phyloP scores from a whole-genome alignment of 768 basidiomycete genomes.

The Suillus subaureus region DNA sequence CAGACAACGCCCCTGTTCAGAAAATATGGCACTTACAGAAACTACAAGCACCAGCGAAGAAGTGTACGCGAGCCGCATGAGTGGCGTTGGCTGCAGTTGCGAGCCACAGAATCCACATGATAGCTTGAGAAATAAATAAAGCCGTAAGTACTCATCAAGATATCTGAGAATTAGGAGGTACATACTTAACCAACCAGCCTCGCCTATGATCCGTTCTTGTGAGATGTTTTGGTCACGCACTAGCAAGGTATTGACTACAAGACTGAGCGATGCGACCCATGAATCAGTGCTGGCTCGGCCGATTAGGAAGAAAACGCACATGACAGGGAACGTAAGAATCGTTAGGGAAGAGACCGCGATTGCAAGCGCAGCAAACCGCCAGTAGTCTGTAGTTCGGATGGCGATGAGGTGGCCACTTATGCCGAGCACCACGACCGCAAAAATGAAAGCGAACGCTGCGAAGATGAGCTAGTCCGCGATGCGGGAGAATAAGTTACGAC shows the following conservation, averaged over 20 bases:
- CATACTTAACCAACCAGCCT: constrained; percentile 41
- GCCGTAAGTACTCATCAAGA: neutral
- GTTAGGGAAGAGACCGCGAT: constrained; percentile 33
- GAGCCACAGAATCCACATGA: constrained; percentile 44
- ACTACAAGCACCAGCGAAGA: constrained; percentile 16
- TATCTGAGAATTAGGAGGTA: neutral
- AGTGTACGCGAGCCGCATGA: neutral
- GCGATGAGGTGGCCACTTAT: constrained; percentile 29
- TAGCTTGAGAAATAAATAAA: constrained; percentile 16
- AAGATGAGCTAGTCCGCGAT: neutral
- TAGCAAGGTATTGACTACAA: constrained; percentile 26
- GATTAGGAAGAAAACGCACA: constrained; percentile 18
- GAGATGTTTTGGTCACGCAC: constrained; percentile 18
- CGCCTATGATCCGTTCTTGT: constrained; percentile 38
- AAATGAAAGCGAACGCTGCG: constrained; percentile 18
- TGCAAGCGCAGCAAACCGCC: constrained; percentile 29
- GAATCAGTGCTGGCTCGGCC: neutral
- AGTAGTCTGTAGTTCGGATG: constrained; percentile 21
- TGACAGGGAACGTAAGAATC: constrained; percentile 28
- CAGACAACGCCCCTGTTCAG: neutral
- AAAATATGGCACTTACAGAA: constrained; percentile 6
- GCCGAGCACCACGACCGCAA: constrained; percentile 36
- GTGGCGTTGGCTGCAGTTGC: constrained; percentile 35
- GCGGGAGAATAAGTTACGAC: neutral
- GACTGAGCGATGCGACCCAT: neutral